Conservation (phyloP, 106 monocot species). For the Phalaenopsis equestris region DNA sequence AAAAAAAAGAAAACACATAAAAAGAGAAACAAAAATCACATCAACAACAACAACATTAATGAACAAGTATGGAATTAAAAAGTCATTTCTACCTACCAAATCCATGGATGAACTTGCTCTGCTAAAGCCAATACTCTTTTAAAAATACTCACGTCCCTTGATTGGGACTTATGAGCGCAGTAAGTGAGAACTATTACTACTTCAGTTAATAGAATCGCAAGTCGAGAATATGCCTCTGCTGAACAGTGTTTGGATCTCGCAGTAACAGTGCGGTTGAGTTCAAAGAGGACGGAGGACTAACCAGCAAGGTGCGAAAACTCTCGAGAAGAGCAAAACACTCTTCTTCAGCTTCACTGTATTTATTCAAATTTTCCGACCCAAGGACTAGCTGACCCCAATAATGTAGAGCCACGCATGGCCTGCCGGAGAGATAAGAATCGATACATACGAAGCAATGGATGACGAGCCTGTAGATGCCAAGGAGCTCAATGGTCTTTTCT, state of each 20-base stretch:
- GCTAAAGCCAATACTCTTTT: slow-evolving; percentile 26
- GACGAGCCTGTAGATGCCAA: slow-evolving; percentile 35
- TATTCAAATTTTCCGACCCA: slow-evolving; percentile 43
- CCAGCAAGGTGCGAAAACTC: slow-evolving; percentile 22
- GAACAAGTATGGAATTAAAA: background rate
- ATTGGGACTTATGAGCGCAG: slow-evolving; percentile 31
- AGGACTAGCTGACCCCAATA: slow-evolving; percentile 38
- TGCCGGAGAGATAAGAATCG: slow-evolving; percentile 39
- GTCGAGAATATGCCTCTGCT: slow-evolving; percentile 27
- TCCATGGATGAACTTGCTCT: slow-evolving; percentile 47
- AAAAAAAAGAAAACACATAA: background rate
- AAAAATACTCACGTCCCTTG: slow-evolving; percentile 25
- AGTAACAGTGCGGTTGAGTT: slow-evolving; percentile 6
- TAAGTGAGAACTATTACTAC: slow-evolving; percentile 21
- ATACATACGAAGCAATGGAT: slow-evolving; percentile 52
- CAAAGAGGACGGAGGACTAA: background rate
- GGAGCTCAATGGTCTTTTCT: slow-evolving; percentile 23
- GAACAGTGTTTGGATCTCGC: slow-evolving; percentile 17
- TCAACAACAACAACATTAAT: too few species aligned
- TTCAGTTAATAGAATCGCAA: slow-evolving; percentile 24
- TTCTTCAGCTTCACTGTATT: slow-evolving; percentile 40
- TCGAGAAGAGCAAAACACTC: slow-evolving; percentile 37
- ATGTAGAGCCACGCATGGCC: slow-evolving; percentile 38
- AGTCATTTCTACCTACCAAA: slow-evolving; percentile 42
- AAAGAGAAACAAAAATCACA: background rate